These are phyloP conservation scores for Colletotrichum truncatum DNA, from an alignment of 2,329 filamentous ascomycete species.

Conservation along the genomic window DNA sequence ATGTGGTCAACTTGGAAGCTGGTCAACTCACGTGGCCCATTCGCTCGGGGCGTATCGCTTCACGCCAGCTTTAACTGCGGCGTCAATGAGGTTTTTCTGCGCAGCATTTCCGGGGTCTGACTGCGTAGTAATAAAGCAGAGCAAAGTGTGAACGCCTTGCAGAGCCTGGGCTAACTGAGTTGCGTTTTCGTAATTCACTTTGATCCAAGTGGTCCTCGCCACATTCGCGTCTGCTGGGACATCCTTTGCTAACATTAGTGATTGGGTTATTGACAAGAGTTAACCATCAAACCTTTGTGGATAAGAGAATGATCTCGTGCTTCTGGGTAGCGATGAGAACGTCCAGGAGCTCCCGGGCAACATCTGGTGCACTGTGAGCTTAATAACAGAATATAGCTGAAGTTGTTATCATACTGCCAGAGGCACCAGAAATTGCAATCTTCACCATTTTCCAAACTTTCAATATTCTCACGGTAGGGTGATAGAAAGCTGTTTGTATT, in stretches of 20 bases:
- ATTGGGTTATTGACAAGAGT: too few relatives aligned
- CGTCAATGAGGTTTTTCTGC: slow-evolving; percentile 67
- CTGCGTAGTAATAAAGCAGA: slow-evolving; percentile 56
- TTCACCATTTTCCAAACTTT: slow-evolving; percentile 37
- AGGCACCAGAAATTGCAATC: slow-evolving; percentile 36
- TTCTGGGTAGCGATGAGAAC: slow-evolving; percentile 55
- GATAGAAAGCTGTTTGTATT: too few relatives aligned
- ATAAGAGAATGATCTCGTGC: slow-evolving; percentile 62
- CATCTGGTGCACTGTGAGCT: slow-evolving; percentile 45
- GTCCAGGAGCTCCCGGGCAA: slow-evolving; percentile 62
- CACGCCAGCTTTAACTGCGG: slow-evolving; percentile 66
- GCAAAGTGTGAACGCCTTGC: slow-evolving; percentile 58
- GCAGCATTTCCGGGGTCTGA: slow-evolving; percentile 39
- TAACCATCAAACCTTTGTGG: slow-evolving; percentile 47
- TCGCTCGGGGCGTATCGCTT: slow-evolving; percentile 71
- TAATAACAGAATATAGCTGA: background rate
- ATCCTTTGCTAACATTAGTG: too few relatives aligned
- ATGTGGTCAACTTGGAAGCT: background rate
- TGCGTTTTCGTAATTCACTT: slow-evolving; percentile 54
- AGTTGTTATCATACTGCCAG: slow-evolving; percentile 19
- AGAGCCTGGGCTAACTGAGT: slow-evolving; percentile 48
- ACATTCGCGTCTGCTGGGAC: slow-evolving; percentile 20
- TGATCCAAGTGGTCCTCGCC: slow-evolving; percentile 47
- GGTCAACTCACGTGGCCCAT: slow-evolving; percentile 51
- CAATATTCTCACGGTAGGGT: too few relatives aligned